phyloP scores from a whole-genome alignment of 257 asterid genomes.

The Rauvolfia tetraphylla region DNA sequence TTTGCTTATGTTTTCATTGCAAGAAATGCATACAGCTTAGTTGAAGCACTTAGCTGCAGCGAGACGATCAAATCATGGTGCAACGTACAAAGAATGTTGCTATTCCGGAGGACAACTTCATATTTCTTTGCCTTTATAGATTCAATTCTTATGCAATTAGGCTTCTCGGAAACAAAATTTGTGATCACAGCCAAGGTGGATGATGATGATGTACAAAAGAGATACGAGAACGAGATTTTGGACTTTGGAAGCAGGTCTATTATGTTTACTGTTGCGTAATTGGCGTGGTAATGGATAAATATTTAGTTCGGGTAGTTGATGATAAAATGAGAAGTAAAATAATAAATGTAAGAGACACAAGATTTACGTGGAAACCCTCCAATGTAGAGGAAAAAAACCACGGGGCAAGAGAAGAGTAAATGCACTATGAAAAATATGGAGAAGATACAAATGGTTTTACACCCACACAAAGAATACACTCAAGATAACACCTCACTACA shows the following conservation, averaged over 20 bases:
- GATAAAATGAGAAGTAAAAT: no score
- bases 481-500: no score
- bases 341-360: no score
- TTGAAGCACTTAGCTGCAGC: conserved; percentile 43
- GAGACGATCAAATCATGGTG: conserved; percentile 55
- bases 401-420: no score
- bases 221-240: conserved; percentile 46
- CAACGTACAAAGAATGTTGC: conserved; percentile 55
- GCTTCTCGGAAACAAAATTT: conserved; percentile 48
- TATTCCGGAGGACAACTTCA: conserved; percentile 49
- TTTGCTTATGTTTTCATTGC: conserved; percentile 42
- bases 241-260: conserved; percentile 61
- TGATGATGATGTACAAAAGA: conserved; percentile 42
- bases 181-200: conserved; percentile 52
- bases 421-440: no score
- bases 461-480: no score
- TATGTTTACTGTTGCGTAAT: no score
- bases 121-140: conserved; percentile 53
- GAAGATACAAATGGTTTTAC: no score
- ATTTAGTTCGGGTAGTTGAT: no score
- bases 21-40: conserved; percentile 28
- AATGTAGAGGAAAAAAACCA: no score
- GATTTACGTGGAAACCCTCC: no score
- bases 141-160: conserved; percentile 31
- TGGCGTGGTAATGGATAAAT: no score